Evolutionary conservation across 345 rosid species (phyloP).

Genomic region (Heritiera littoralis): DNA sequence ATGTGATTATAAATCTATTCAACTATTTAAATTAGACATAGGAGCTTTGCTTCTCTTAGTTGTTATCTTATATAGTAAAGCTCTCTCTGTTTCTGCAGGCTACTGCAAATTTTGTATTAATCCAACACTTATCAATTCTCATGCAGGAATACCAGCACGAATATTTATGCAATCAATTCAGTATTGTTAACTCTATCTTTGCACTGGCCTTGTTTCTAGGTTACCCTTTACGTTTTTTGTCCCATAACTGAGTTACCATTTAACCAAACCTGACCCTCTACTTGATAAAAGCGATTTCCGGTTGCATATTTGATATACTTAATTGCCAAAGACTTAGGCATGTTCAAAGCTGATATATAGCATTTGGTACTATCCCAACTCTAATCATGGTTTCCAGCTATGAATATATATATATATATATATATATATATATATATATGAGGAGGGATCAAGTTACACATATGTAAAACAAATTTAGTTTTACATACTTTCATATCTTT

Average conservation of each 20-base stretch:
- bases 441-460: no score
- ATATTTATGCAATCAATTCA: not conserved
- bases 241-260: not conserved
- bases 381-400: slow-evolving; percentile 4
- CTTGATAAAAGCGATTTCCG: not conserved
- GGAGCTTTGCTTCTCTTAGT: slow-evolving; percentile 5
- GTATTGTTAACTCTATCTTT: not conserved
- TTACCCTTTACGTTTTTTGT: no score
- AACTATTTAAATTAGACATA: not conserved
- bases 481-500: no score
- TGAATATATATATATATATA: not conserved
- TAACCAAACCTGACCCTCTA: not conserved
- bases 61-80: not conserved
- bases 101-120: not conserved
- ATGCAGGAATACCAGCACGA: not conserved
- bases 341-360: not conserved
- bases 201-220: not conserved
- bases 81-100: not conserved
- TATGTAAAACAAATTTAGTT: no score
- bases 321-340: not conserved
- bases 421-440: not conserved
- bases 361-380: not conserved
- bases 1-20: not conserved
- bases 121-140: not conserved
- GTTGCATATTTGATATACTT: not conserved